Conservation (phyloP, 2,329 filamentous ascomycete genomes). For the Alternaria brassicae region DNA sequence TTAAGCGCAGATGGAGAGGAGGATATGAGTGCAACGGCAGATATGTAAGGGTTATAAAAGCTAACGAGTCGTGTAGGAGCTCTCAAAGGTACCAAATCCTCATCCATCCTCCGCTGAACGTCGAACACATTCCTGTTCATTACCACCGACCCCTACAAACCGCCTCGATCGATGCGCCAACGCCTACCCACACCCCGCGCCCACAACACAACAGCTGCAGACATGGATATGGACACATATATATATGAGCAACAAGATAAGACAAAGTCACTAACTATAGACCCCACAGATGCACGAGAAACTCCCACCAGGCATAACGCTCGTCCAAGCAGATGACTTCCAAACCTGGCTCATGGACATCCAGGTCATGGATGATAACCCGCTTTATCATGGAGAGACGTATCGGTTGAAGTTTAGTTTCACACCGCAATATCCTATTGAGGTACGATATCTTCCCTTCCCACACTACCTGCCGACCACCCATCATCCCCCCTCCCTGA, state of each 20-base stretch:
- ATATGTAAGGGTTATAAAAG: neutral
- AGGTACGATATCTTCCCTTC: conserved; percentile 36
- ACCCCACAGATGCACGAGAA: conserved; percentile 60
- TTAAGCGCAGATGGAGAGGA: neutral
- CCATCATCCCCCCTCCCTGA: neutral
- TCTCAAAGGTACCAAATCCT: conserved; percentile 27
- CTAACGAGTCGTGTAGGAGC: conserved; percentile 21
- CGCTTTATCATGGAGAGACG: conserved; percentile 79
- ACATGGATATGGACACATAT: neutral
- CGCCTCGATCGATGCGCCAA: neutral
- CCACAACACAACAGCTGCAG: neutral
- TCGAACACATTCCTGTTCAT: neutral
- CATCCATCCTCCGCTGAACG: neutral
- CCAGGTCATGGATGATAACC: conserved; percentile 85
- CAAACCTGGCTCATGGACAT: conserved; percentile 95
- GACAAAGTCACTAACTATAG: neutral
- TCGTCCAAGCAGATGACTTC: conserved; percentile 82
- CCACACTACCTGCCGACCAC: neutral
- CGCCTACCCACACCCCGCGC: neutral
- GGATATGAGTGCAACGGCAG: neutral
- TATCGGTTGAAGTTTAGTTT: conserved; percentile 92
- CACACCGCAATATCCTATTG: conserved; percentile 84
- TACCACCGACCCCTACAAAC: neutral
- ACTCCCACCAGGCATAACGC: conserved; percentile 72
- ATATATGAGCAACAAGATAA: neutral